These are phyloP conservation scores for Tagetes erecta DNA, from an alignment of 129 eudicot genomes.

Conservation along the genomic window DNA sequence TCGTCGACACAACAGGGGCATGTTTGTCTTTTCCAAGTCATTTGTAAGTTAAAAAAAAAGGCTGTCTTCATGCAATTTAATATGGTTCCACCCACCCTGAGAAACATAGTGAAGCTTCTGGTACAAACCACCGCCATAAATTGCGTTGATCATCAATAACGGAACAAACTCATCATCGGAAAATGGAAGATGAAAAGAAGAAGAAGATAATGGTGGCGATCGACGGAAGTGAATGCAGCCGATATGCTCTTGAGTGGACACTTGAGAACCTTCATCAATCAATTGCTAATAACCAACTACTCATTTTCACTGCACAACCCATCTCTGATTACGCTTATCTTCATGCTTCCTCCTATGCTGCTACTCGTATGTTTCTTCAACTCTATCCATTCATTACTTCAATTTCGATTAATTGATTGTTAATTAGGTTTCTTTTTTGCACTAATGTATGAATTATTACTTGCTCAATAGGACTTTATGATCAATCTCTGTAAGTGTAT, in stretches of 20 bases:
- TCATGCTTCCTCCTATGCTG: conserved; percentile 47
- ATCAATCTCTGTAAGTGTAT: not conserved
- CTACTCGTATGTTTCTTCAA: conserved; percentile 41
- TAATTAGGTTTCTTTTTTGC: not conserved
- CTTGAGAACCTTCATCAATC: conserved; percentile 47
- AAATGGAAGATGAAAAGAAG: conserved; percentile 29
- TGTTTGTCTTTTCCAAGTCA: too few species aligned
- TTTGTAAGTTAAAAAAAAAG: too few species aligned
- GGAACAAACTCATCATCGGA: conserved; percentile 15
- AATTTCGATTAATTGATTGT: not conserved
- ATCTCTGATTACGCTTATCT: conserved; percentile 41
- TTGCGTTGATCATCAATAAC: not conserved
- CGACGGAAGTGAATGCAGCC: conserved; percentile 68
- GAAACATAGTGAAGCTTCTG: conserved; percentile 18
- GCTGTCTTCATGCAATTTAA: too few species aligned
- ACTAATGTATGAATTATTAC: not conserved
- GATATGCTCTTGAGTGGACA: conserved; percentile 62
- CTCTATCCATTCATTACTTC: not conserved
- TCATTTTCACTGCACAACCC: conserved; percentile 48
- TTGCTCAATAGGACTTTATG: not conserved
- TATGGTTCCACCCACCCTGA: not conserved
- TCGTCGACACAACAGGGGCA: too few species aligned
- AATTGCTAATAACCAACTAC: conserved; percentile 33
- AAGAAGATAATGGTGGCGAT: conserved; percentile 69
- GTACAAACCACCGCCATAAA: conserved; percentile 10